These are phyloP conservation scores for Leptographium galeiforme DNA, from an alignment of 2,329 filamentous ascomycete species.

Conservation along the genomic window DNA sequence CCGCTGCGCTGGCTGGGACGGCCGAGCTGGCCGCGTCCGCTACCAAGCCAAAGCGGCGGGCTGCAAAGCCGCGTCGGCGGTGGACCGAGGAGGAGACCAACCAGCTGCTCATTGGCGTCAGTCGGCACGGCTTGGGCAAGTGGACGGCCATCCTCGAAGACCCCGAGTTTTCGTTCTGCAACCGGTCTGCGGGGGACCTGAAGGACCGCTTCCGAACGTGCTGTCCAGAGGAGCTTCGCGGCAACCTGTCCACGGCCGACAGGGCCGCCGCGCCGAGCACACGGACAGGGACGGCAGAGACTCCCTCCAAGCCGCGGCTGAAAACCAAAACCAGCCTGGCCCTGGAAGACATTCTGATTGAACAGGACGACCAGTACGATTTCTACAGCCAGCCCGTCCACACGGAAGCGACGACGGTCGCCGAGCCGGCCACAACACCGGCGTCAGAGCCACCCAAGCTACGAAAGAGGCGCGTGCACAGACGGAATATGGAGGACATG, in stretches of 20 bases:
- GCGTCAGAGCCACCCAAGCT: constrained; percentile 15
- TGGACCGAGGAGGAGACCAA: constrained; percentile 55
- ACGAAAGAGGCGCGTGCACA: constrained; percentile 25
- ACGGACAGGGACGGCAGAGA: background rate
- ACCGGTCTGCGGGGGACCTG: constrained; percentile 46
- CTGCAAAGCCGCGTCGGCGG: constrained; percentile 44
- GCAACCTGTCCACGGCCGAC: constrained; percentile 19
- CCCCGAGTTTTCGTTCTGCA: constrained; percentile 45
- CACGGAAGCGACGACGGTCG: background rate
- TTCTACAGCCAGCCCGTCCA: constrained; percentile 9
- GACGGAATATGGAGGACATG: constrained; percentile 30
- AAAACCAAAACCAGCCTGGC: constrained; percentile 35
- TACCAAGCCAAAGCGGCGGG: constrained; percentile 35
- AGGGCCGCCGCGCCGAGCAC: background rate
- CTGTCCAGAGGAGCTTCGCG: constrained; percentile 46
- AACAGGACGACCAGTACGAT: constrained; percentile 23
- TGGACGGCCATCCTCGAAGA: constrained; percentile 54
- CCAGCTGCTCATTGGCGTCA: constrained; percentile 46
- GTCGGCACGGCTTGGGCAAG: constrained; percentile 49
- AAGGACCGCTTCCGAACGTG: constrained; percentile 56
- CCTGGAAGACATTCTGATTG: constrained; percentile 43
- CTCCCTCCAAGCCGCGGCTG: constrained; percentile 8
- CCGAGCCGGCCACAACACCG: constrained; percentile 4
- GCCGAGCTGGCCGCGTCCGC: constrained; percentile 12
- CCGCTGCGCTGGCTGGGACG: background rate